Evolutionary conservation across 2,329 filamentous ascomycete genomes (phyloP), one percentile per base, ranked within the genome.

Genomic region (Trichoderma citrinoviride): DNA sequence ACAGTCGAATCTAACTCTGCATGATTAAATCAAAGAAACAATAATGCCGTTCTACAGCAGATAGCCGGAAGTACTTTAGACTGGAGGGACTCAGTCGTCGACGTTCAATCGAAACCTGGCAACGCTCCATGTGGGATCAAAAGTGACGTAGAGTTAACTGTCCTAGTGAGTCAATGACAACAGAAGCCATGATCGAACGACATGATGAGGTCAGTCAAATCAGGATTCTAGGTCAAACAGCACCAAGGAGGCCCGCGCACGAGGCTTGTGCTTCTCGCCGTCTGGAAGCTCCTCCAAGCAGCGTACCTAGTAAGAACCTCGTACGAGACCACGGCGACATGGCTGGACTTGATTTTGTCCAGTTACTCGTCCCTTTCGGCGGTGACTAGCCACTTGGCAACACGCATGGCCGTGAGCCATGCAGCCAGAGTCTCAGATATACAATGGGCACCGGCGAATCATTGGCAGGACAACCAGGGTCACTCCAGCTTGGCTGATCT

Each of bases 141-240:
- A 44, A n/a, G 41, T 61, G 57, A 61, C 57, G 57, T 61, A 52
- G 29, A 19, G 2, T 5, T 52, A 14, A 14, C 27, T 52, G 23
- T 43, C 47, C 12, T 6, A 19, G 5, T 43, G 46, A 61, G 29
- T 61, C 57, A 41, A 50, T 61, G 57, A 61, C 33, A 50, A 25
- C 33, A 60, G 46, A 52, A 17, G 21, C 17, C 56, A 60, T 14
- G n/a, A 25, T 19, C 52, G 14, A 3, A 8, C 19, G 37, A 43
- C 29, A 60, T 27, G 46, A 61, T 61, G 57, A 61, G 57, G 33
- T 61, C 21, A 50, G 57, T 19, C 21, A 40, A 21, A 61, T 23
- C 19, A 29, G 46, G 57, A 61, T 27, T 15, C 46, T 21, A 43
- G 17, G 53, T 21, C 53, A 56, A 56, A 55, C 37, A 43, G 43